Conservation (phyloP, 2,329 filamentous ascomycete genomes). For the Claviceps cyperi region DNA sequence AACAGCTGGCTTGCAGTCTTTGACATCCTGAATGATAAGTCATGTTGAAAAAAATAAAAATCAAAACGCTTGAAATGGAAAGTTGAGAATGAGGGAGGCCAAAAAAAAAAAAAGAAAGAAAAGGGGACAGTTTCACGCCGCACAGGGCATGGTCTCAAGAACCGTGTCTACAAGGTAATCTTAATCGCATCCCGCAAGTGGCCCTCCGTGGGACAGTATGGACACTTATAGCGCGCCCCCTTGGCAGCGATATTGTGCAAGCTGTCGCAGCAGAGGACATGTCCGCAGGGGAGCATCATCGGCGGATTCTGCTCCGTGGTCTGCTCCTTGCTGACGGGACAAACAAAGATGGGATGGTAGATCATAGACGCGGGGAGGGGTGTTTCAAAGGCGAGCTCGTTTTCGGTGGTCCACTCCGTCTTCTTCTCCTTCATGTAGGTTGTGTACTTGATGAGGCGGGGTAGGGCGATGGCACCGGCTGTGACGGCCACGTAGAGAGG, state of each 20-base stretch:
- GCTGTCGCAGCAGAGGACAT: conserved; percentile 80
- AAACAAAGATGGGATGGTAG: conserved; percentile 96
- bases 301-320: conserved; percentile 85
- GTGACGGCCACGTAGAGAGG: conserved; percentile 88
- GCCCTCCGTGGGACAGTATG: conserved; percentile 84
- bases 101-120: not conserved
- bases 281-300: conserved; percentile 92
- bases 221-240: conserved; percentile 76
- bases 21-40: not conserved
- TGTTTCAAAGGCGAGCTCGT: conserved; percentile 73
- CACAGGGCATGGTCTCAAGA: no score
- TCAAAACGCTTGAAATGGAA: not conserved
- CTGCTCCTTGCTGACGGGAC: conserved; percentile 92
- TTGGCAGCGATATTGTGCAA: conserved; percentile 67
- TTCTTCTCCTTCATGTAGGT: conserved; percentile 76
- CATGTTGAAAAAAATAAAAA: not conserved
- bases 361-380: conserved; percentile 45
- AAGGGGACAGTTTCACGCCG: not conserved
- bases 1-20: not conserved
- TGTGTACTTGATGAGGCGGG: conserved; percentile 76
- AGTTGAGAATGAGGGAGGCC: not conserved
- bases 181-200: conserved; percentile 60
- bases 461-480: conserved; percentile 81
- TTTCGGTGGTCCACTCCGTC: conserved; percentile 86
- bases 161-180: conserved; percentile 44